Base-by-base conservation (phyloP, 768 basidiomycete species). In the Trametes sanguinea region DNA sequence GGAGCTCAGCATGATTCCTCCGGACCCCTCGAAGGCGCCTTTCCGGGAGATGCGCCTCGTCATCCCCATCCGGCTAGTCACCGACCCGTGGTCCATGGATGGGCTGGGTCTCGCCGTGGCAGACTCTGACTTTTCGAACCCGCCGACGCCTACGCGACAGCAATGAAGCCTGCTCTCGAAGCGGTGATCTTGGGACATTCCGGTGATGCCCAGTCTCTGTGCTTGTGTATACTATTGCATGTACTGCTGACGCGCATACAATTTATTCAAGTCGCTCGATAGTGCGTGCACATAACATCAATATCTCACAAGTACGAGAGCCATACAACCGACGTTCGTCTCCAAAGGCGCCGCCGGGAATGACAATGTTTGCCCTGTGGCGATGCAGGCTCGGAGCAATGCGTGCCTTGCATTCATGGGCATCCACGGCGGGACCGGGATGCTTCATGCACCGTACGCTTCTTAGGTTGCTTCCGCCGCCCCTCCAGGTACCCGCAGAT, bases 31-130 rank as follows among this genome's bases (percentile, higher is more conserved):
- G 16, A 84, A 82, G 66, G 77, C 82, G 1, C 77, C 82, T 0
- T 88, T 90, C 71, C 72, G 69, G 46, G 87, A 88, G 47, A 72
- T 89, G 45, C 83, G 89, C 9, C 78, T 81, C 56, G 78, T 82
- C 16, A 76, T 90, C n/a, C 87, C 88, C 5, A 74, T 91, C 17
- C 82, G 82, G 11, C 75, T 91, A 9, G 81, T 83, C 6, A 90
- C 90, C 4, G 86, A 91, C 64, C 69, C 78, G 2, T 89, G 82
- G 80, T 76, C 73, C 70, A 42, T 76, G 69, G 63, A 78, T 76
- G 60, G 76, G 8, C 40, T 51, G 22, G 32, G 30, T 61, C 64
- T 66, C 17, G 67, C 69, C 9, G 35, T 61, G 32, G 50, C 45
- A 4, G 63, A 64, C n/a, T 10, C 47, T 2, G 57, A 64, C 7